Evolutionary conservation across 352 stramenopile species (phyloP), one percentile per base, ranked within the genome.

Genomic region (Phytopythium montanum): DNA sequence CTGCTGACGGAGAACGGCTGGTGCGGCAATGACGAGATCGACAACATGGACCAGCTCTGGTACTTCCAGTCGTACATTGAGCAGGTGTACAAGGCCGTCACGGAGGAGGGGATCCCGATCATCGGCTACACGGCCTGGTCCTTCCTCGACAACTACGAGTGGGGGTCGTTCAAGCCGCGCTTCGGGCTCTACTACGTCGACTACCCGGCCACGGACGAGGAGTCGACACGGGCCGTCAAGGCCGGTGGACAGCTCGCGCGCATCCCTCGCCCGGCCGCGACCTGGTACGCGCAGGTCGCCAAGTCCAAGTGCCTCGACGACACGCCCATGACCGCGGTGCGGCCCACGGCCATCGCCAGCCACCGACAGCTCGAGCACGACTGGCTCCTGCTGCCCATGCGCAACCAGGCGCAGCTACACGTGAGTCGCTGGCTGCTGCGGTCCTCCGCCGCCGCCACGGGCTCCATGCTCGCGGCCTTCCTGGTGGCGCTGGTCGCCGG

Each of bases 71-170:
- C 62, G 16, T 84, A 82, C 66, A 42, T 91, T 14, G 65, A 76
- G 6, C 69, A 84, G 13, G 78, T 91, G 5, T 69, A 85, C 60
- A 73, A 68, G 54, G 78, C 72, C 13, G 55, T 85, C 18, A 59
- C 59, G 4, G 64, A 83, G 29, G 61, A 81, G 12, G 68, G 76
- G 14, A 85, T 91, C 52, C 73, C 75, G 25, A 64, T 98, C 34
- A 76, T 83, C 54, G 92, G 88, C 9, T 98, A 98, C 69, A 98
- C 95, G 70, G 89, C 87, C 7, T 98, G 93, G 94, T 92, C 75
- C 33, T 77, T 98, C 29, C 65, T 98, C 51, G 94, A 98, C 67
- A 98, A 98, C 64, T 98, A 97, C 70, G 94, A 99, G 66, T 99
- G 96, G 96, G 75, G 92, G 5, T 86, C 75, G 42, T 89, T 79